A percentile compares a stretch with the other conserved stretches of the same genome.
Evolutionary conservation across 305 asterid species (phyloP).

Genomic region (Solanum hybrid): DNA sequence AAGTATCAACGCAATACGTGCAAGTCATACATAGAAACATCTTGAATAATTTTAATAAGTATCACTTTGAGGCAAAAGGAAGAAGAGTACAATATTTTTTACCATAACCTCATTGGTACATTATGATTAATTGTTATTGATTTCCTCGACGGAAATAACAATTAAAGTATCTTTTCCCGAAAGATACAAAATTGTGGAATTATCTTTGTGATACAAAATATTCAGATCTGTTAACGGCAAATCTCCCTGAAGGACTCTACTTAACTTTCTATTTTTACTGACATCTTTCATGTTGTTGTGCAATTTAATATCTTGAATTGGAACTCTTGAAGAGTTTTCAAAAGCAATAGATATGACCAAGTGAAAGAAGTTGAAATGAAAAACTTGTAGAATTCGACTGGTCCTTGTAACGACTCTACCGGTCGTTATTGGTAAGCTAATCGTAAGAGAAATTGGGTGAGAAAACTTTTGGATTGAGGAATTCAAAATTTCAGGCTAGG

Average conservation of each 20-base stretch:
- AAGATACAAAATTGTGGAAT: neutral
- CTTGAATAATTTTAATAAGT: neutral
- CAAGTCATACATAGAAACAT: no score
- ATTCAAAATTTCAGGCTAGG: neutral
- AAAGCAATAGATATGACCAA: neutral
- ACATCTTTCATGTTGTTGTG: neutral
- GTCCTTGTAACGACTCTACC: neutral
- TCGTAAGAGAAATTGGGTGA: neutral
- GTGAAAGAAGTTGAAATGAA: neutral
- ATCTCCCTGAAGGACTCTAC: neutral
- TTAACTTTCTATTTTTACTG: no score
- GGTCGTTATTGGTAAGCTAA: neutral
- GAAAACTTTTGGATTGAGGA: neutral
- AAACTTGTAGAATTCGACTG: neutral
- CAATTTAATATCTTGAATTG: neutral
- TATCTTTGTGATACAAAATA: neutral
- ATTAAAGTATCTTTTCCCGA: neutral
- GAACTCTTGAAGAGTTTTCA: neutral
- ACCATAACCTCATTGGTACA: neutral
- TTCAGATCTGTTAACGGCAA: neutral
- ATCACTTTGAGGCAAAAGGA: neutral
- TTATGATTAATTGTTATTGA: no score
- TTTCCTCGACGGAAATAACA: neutral
- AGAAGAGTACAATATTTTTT: neutral
- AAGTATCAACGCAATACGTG: neutral